These are phyloP conservation scores for Phaffia australis DNA, from an alignment of 768 basidiomycete species.

Conservation along the genomic window DNA sequence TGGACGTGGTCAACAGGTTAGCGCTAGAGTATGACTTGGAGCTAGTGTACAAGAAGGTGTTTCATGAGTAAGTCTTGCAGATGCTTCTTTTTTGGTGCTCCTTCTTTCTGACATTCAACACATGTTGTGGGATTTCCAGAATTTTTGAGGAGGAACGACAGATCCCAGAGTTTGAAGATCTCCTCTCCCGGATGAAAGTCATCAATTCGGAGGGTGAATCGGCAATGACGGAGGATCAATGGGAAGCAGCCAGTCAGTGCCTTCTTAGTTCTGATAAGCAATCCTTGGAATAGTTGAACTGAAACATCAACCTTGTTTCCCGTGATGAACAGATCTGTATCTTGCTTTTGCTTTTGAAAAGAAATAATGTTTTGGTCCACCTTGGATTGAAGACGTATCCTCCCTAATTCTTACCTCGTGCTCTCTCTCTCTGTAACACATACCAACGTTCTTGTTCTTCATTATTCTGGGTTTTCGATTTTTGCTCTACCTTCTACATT, in stretches of 20 bases:
- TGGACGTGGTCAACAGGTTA: conserved; percentile 47
- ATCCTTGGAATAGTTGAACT: background rate
- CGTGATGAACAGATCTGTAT: conserved; percentile 59
- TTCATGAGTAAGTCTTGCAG: conserved; percentile 49
- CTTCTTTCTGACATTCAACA: too few species aligned
- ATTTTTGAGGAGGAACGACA: conserved; percentile 72
- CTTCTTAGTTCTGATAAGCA: background rate
- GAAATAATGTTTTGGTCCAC: conserved; percentile 19
- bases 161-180: conserved; percentile 62
- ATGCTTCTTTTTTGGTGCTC: too few species aligned
- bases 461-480: too few species aligned
- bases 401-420: too few species aligned
- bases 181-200: conserved; percentile 84
- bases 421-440: too few species aligned
- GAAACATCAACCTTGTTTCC: background rate
- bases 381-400: background rate
- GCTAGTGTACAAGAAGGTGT: conserved; percentile 69
- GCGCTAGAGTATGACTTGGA: conserved; percentile 68
- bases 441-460: too few species aligned
- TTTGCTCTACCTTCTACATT: too few species aligned
- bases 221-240: conserved; percentile 86
- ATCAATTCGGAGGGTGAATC: conserved; percentile 78
- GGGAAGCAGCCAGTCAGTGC: conserved; percentile 91
- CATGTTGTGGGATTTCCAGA: too few species aligned
- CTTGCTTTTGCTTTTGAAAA: conserved; percentile 84